phyloP scores from a whole-genome alignment of 441 rosid species.

The Brassica hybrid region DNA sequence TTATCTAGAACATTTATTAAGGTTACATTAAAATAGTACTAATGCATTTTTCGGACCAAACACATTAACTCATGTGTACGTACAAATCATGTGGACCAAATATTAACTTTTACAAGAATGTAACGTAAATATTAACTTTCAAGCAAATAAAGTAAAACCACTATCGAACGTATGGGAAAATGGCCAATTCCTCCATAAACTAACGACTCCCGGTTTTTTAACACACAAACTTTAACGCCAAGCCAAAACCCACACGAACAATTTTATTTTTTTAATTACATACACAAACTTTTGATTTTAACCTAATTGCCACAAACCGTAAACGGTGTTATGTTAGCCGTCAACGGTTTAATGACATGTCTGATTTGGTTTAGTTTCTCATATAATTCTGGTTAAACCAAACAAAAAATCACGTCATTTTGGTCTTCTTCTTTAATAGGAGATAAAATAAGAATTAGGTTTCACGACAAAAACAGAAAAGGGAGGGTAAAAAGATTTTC shows the following conservation, averaged over 20 bases:
- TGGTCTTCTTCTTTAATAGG: too few relatives aligned
- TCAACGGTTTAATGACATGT: neutral
- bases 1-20: too few relatives aligned
- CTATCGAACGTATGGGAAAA: neutral
- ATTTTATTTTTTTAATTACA: neutral
- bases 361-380: neutral
- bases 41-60: too few relatives aligned
- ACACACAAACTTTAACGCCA: neutral
- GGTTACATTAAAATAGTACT: too few relatives aligned
- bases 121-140: too few relatives aligned
- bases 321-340: neutral
- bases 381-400: too few relatives aligned
- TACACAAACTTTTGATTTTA: neutral
- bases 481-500: neutral
- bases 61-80: too few relatives aligned
- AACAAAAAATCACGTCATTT: too few relatives aligned
- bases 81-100: too few relatives aligned
- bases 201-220: neutral
- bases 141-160: too few relatives aligned
- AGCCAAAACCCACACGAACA: neutral
- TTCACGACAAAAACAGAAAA: neutral
- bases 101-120: too few relatives aligned
- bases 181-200: neutral
- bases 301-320: neutral
- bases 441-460: too few relatives aligned